Conservation (phyloP, 345 rosid genomes). For the Camelina laxa region DNA sequence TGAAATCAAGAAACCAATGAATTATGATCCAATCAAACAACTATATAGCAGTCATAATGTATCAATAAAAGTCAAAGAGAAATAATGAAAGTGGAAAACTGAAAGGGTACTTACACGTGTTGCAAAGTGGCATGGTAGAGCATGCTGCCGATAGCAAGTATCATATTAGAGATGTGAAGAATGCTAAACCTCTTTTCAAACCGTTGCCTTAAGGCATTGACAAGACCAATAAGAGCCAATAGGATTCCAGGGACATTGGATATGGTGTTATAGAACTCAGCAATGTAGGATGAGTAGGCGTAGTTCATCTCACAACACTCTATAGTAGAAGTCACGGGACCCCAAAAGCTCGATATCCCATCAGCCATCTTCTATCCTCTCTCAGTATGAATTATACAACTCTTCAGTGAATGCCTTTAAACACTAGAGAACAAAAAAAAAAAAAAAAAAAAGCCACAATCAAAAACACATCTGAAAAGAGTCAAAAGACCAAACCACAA, state of each 20-base stretch:
- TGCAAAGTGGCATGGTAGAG: slow-evolving; percentile 84
- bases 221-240: slow-evolving; percentile 80
- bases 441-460: neutral
- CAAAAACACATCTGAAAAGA: too few species aligned
- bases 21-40: neutral
- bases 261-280: slow-evolving; percentile 86
- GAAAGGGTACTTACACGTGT: slow-evolving; percentile 59
- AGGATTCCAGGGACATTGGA: slow-evolving; percentile 80
- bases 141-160: slow-evolving; percentile 94
- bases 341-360: slow-evolving; percentile 86
- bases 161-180: slow-evolving; percentile 89
- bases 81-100: neutral
- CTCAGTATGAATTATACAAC: slow-evolving; percentile 15
- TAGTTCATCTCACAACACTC: slow-evolving; percentile 94
- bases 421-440: slow-evolving; percentile 17
- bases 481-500: too few species aligned
- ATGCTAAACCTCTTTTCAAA: slow-evolving; percentile 95
- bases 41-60: neutral
- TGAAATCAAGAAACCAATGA: too few species aligned
- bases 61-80: neutral
- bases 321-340: slow-evolving; percentile 80
- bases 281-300: slow-evolving; percentile 72
- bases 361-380: slow-evolving; percentile 64
- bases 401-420: slow-evolving; percentile 15
- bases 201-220: slow-evolving; percentile 81